Conservation (phyloP, 768 basidiomycete genomes). For the Boletales sp. region DNA sequence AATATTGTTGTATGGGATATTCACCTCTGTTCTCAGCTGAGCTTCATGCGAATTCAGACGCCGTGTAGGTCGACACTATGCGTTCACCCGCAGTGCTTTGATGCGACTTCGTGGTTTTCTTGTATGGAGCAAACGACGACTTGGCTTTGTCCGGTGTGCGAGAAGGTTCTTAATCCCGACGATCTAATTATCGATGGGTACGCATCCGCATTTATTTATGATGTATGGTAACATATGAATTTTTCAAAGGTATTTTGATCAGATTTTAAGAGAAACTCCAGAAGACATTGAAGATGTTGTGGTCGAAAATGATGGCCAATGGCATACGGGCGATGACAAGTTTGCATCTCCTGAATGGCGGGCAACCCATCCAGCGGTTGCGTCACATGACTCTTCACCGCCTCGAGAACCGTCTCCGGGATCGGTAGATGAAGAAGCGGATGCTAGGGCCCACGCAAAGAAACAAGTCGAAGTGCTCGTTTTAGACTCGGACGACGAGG, state of each 20-base stretch:
- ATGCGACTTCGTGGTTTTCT: conserved; percentile 89
- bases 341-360: conserved; percentile 75
- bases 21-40: conserved; percentile 48
- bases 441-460: conserved; percentile 41
- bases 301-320: conserved; percentile 91
- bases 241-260: conserved; percentile 72
- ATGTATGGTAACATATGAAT: background rate
- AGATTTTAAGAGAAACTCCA: conserved; percentile 73
- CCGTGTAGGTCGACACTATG: conserved; percentile 88
- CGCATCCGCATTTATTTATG: conserved; percentile 15
- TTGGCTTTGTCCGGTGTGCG: conserved; percentile 94
- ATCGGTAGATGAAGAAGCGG: conserved; percentile 28
- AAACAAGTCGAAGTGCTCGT: conserved; percentile 60
- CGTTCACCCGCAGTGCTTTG: conserved; percentile 92
- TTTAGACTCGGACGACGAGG: conserved; percentile 73
- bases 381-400: conserved; percentile 24
- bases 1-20: background rate
- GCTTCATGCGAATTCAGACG: conserved; percentile 77
- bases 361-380: conserved; percentile 43
- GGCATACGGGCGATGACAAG: conserved; percentile 91
- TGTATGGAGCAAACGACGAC: conserved; percentile 97
- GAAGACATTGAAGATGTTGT: conserved; percentile 88
- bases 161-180: conserved; percentile 67
- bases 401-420: conserved; percentile 25
- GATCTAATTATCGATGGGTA: conserved; percentile 94